Evolutionary conservation across 768 basidiomycete species (phyloP), one percentile per base, ranked within the genome.

Genomic region (Pleurotus platypus): DNA sequence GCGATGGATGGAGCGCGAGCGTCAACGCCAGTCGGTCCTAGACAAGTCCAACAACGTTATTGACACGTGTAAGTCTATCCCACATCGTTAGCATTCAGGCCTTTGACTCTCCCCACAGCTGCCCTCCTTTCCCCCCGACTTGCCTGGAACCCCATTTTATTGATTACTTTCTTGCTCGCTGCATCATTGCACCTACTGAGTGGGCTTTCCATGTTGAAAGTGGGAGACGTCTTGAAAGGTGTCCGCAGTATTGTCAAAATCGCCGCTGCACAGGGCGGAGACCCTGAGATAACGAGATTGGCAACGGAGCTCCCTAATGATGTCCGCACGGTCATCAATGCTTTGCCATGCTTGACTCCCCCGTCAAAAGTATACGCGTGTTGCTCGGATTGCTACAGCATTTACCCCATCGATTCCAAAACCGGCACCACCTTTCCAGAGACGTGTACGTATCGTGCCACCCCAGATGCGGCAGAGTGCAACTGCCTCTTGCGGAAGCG

Each of bases 401-500:
- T 42, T 26, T 56, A 56, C 30, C 45, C 46, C 16, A 26, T 11
- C 24, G 26, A 47, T 16, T 26, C 18, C 15, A 26, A 30, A 13
- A 22, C 35, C 26, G 18, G 22, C 26, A 26, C 6, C 13, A 7
- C 55, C 11, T 56, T 47, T 38, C 55, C 55, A 7, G 37, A 43
- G 15, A 15, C 16, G 9, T 56, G 55, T 37, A 56, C 55, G 9
- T 15, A 48, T 27, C 20, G 39, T 5, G 42, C 58, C 13, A 58
- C 61, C 26, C 49, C 43, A 13, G 42, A 49, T 2, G 64, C 64
- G 40, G 46, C 46, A 24, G 53, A 56, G 1, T 69, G 67, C 13
- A 22, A 60, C 11, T 66, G 61, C n/a, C 55, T 55, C 4, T 35
- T 66, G 8, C 63, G 66, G 13, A 72, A 70, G 55, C 61, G 26